These are phyloP conservation scores for Panaeolus cyanescens DNA, from an alignment of 768 basidiomycete species.

Conservation along the genomic window DNA sequence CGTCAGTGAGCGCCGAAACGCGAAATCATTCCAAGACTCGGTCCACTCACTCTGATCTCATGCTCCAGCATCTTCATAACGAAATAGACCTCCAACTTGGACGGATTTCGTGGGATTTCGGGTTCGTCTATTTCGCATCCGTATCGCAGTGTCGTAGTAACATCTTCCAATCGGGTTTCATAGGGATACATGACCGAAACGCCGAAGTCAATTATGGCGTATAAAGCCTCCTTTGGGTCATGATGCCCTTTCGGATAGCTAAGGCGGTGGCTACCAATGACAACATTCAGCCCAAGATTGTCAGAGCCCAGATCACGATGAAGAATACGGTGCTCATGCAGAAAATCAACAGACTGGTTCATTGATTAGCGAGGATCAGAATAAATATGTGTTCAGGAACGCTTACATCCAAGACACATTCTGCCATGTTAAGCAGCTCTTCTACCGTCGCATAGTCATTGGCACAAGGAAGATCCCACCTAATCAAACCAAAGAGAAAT, in stretches of 20 bases:
- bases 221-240: not conserved
- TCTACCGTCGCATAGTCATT: conserved; percentile 3
- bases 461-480: conserved; percentile 1
- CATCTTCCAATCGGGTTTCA: not conserved
- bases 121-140: too few relatives aligned
- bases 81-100: too few relatives aligned
- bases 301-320: conserved; percentile 13
- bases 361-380: not conserved
- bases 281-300: conserved; percentile 17
- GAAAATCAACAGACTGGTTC: conserved; percentile 8
- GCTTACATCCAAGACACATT: not conserved
- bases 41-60: too few relatives aligned
- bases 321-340: conserved; percentile 15
- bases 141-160: not conserved
- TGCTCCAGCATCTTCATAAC: too few relatives aligned
- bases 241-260: not conserved
- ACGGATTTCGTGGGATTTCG: too few relatives aligned
- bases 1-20: too few relatives aligned
- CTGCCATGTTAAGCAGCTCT: too few relatives aligned
- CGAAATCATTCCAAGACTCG: too few relatives aligned
- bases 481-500: too few relatives aligned
- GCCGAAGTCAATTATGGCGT: conserved; percentile 11
- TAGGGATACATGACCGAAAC: not conserved
- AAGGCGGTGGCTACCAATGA: not conserved
- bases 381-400: too few relatives aligned